Base-by-base conservation (phyloP, 2,329 filamentous ascomycete genomes). In the Calycina herbarum region DNA sequence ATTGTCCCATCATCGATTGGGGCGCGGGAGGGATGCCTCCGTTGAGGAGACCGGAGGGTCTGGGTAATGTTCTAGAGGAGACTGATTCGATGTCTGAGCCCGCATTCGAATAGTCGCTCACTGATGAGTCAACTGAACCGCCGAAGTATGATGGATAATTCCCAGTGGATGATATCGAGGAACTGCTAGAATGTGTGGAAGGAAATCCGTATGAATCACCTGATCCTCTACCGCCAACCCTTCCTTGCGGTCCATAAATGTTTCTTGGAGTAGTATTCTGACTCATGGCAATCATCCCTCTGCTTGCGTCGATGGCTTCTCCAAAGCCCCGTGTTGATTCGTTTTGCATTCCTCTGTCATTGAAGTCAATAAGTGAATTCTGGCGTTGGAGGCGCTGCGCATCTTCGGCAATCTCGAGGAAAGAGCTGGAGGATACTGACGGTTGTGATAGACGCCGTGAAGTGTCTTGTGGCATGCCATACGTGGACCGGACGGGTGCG, bases 1-100 rank as follows among this genome's bases (percentile, higher is more conserved):
- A 98, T 74, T 96, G 94, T 62, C 93, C 89, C 95, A 99, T 99
- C 93, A 99, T 97, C 0, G 94, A 96, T 76, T 96, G 92, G 1
- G 93, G 94, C 20, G 93, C 93, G 0, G 93, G 93, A 1, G 93
- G 92, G 29, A 73, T 38, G 89, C 84, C 69, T 83, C 85, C 65
- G 84, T 87, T 56, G 81, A 89, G 76, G 15, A 91, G 80, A 45
- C 86, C 89, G 31, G 88, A 88, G 0, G 93, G 92, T 62, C 92
- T 85, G 1, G 94, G 93, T 2, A 97, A 82, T n/a, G 92, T 94
- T 72, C 94, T 86, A 61, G 92, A 93, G 45, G 87, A 85, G 64
- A 92, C 85, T 5, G 90, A 88, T 75, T 94, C 93, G 66, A 96
- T 92, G 67, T 97, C 93, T 59, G 93, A 94, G 3, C 93, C 88